Conservation (phyloP, 2,329 filamentous ascomycete species). For the Cladobotryum mycophilum region DNA sequence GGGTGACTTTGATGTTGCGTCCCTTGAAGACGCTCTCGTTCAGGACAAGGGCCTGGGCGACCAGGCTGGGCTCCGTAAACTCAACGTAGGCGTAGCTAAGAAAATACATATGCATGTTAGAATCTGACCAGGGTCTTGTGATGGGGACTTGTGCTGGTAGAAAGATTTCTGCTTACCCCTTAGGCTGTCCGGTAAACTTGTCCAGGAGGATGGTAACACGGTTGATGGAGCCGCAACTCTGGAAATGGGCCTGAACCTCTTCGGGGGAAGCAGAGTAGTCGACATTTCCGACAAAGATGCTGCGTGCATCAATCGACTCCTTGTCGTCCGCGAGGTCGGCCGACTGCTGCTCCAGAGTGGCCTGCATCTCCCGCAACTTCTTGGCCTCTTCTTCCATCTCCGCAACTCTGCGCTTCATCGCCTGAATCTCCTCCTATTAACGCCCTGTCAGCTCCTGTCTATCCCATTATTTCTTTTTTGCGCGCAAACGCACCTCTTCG, state of each 20-base stretch:
- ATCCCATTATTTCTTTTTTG: slow-evolving; percentile 18
- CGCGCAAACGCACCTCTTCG: slow-evolving; percentile 31
- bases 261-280: slow-evolving; percentile 96
- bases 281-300: slow-evolving; percentile 97
- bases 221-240: slow-evolving; percentile 95
- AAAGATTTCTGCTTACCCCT: slow-evolving; percentile 63
- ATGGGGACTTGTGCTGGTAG: neutral
- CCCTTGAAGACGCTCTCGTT: slow-evolving; percentile 97
- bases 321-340: slow-evolving; percentile 84
- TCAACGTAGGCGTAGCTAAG: slow-evolving; percentile 95
- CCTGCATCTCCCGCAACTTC: slow-evolving; percentile 82
- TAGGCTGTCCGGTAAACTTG: slow-evolving; percentile 98
- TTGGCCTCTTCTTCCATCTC: slow-evolving; percentile 89
- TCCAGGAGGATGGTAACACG: slow-evolving; percentile 94
- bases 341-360: slow-evolving; percentile 75
- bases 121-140: neutral
- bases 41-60: slow-evolving; percentile 86
- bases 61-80: slow-evolving; percentile 88
- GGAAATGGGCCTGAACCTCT: slow-evolving; percentile 95
- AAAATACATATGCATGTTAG: slow-evolving; percentile 1
- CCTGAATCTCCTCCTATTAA: slow-evolving; percentile 68
- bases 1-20: slow-evolving; percentile 87
- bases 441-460: slow-evolving; percentile 27
- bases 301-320: slow-evolving; percentile 89
- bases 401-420: slow-evolving; percentile 79